phyloP scores from a whole-genome alignment of 352 stramenopile genomes.

The Phytopythium oedochilum region DNA sequence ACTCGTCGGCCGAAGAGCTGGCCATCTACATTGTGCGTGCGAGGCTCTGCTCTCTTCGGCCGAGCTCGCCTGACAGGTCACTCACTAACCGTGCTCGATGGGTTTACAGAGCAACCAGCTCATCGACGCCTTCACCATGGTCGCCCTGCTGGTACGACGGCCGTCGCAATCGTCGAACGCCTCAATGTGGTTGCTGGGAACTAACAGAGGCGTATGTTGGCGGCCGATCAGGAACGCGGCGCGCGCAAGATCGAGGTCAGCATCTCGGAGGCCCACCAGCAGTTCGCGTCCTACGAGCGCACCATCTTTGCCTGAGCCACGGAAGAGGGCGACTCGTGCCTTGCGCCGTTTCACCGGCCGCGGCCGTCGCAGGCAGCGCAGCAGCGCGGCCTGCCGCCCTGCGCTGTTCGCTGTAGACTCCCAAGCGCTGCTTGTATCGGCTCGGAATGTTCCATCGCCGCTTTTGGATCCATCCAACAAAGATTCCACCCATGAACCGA shows the following conservation, averaged over 20 bases:
- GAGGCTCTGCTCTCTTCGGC: too few species aligned
- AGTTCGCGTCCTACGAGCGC: constrained; percentile 84
- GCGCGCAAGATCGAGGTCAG: constrained; percentile 91
- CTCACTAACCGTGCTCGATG: not conserved
- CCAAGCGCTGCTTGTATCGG: not conserved
- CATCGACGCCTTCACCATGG: constrained; percentile 79
- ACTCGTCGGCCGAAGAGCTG: constrained; percentile 97
- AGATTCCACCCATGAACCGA: not conserved
- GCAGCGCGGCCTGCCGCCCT: not conserved
- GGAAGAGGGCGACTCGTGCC: not conserved
- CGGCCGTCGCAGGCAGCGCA: too few species aligned
- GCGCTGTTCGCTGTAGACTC: constrained; percentile 1
- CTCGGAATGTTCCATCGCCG: not conserved
- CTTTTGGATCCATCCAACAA: not conserved
- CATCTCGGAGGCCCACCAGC: constrained; percentile 91
- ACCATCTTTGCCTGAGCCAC: constrained; percentile 44
- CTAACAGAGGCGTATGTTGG: too few species aligned
- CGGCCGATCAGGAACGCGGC: constrained; percentile 60
- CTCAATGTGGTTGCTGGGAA: too few species aligned
- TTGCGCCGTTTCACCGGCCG: not conserved
- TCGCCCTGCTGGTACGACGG: constrained; percentile 49
- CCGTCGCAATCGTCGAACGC: not conserved
- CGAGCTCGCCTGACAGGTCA: not conserved
- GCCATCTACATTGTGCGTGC: constrained; percentile 90
- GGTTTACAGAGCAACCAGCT: constrained; percentile 75